Conservation (phyloP, 257 asterid genomes). For the Fraxinus americana region DNA sequence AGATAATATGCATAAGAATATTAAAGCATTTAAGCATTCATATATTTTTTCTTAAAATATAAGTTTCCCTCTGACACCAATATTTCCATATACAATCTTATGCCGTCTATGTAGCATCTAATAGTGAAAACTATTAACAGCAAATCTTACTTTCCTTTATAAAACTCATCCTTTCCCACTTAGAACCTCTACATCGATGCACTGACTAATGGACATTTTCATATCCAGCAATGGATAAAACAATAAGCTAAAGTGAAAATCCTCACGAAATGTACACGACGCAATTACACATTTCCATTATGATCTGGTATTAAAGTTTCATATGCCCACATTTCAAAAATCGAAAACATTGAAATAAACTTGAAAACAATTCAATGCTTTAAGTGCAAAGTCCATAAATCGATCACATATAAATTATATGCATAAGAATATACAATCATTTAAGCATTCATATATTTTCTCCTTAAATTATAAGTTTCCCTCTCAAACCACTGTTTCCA, state of each 20-base stretch:
- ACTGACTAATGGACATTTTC: background rate
- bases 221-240: background rate
- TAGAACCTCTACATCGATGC: background rate
- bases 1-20: background rate
- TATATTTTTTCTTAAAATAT: too few species aligned
- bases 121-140: background rate
- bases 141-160: background rate
- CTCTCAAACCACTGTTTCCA: background rate
- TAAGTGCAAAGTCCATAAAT: background rate
- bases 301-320: background rate
- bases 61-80: background rate
- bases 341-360: background rate
- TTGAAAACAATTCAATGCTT: background rate
- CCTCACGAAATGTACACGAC: background rate
- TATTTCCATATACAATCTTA: background rate
- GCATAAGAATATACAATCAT: background rate
- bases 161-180: background rate
- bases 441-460: too few species aligned
- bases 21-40: too few species aligned
- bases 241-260: background rate
- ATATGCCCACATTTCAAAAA: background rate
- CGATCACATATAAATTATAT: background rate
- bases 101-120: background rate
- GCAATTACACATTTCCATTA: background rate
- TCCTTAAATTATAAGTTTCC: background rate